Base-by-base conservation (phyloP, 2,329 filamentous ascomycete genomes). In the Talaromyces islandicus region DNA sequence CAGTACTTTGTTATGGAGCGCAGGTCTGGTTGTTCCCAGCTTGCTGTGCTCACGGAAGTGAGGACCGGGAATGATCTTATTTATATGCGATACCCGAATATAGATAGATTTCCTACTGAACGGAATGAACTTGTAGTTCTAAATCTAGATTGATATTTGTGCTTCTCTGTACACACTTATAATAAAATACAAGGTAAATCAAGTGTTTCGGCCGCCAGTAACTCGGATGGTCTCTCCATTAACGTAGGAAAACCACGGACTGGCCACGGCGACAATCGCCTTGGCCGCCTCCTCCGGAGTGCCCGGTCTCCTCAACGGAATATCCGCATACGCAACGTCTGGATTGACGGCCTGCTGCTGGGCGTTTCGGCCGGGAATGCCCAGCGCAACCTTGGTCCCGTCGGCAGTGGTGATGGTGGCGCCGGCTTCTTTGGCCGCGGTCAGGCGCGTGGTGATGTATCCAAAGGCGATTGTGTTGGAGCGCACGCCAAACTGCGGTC, bases 381-480 rank as follows among this genome's bases (percentile, higher is more conserved):
- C 90, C 59, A 93, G 72, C 0, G 85, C 84, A 62, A 93, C 85
- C 77, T 88, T 89, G 69, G 88, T 83, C 2, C 91, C 91, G 67
- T 88, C 88, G 0, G 90, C 86, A 0, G 88, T 89, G 21, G 85
- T 86, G 21, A 93, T 84, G 65, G 91, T 94, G 0, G 87, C 90
- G 17, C 91, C 91, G 19, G 86, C 85, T 75, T 96, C 92, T 80
- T 95, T 96, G 6, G 89, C 88, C 11, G 86, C 88, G 11, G 92
- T 96, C 66, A 96, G 76, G 3, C 92, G 80, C 0, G 92, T 96
- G 67, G 85, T 78, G 65, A 96, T 93, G 71, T 88, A 84, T 0
- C 92, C 92, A 68, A 95, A 96, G 4, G 91, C 91, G 56, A 96
- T 81, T 14, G 90, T 91, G 75, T 96, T 96, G 46, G 87, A 84